phyloP scores from a whole-genome alignment of 352 stramenopile species.

The Pythium guiyangense region DNA sequence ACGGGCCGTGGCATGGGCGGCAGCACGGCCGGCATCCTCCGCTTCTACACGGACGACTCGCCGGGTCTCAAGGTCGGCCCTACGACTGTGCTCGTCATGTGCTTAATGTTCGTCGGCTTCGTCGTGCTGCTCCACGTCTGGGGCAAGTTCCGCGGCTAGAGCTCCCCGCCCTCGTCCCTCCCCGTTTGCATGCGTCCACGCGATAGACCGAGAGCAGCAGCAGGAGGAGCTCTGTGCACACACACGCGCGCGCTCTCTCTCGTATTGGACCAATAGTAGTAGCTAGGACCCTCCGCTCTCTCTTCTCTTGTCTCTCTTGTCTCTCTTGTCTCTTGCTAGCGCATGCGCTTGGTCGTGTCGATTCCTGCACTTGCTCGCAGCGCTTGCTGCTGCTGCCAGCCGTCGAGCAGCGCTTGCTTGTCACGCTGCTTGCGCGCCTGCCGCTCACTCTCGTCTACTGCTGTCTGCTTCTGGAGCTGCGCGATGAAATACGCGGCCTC shows the following conservation, averaged over 20 bases:
- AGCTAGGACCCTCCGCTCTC: conserved; percentile 19
- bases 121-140: conserved; percentile 97
- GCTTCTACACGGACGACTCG: conserved; percentile 97
- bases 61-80: conserved; percentile 95
- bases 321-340: neutral
- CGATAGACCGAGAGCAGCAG: conserved; percentile 2
- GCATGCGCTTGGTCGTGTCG: conserved; percentile 5
- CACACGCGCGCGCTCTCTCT: neutral
- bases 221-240: neutral
- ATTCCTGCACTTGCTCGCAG: conserved; percentile 8
- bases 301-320: conserved; percentile 1
- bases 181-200: no score
- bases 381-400: conserved; percentile 44
- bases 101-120: conserved; percentile 94
- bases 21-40: conserved; percentile 91
- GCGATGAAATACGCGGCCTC: conserved; percentile 51
- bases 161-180: no score
- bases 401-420: conserved; percentile 33
- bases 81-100: conserved; percentile 94
- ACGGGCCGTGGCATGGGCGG: conserved; percentile 80
- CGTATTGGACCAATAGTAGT: conserved; percentile 35
- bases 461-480: conserved; percentile 35
- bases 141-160: conserved; percentile 93
- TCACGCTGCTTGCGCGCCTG: conserved; percentile 23
- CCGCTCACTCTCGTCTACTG: conserved; percentile 21